phyloP scores from a whole-genome alignment of 345 rosid species.

The Brassica napus region Da-Ae NC_063447.1:7362001-7362500 shows the following conservation, averaged over 20 bases:
- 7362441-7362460: conserved; percentile 39
- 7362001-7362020: conserved; percentile 11
- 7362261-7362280: conserved; percentile 13
- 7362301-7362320: conserved; percentile 23
- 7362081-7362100: conserved; percentile 31
- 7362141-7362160: background rate
- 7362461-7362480: conserved; percentile 28
- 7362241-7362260: conserved; percentile 16
- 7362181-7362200: conserved; percentile 11
- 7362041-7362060: conserved; percentile 16
- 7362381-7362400: conserved; percentile 14
- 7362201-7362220: conserved; percentile 1
- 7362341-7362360: conserved; percentile 25
- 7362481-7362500: conserved; percentile 47
- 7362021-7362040: conserved; percentile 3
- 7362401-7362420: conserved; percentile 33
- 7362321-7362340: conserved; percentile 30
- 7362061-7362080: conserved; percentile 7
- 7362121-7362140: conserved; percentile 24
- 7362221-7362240: conserved; percentile 4
- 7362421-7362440: conserved; percentile 53
- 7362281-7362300: background rate
- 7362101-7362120: conserved; percentile 30
- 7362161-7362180: conserved; percentile 30
- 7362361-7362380: conserved; percentile 19